Conservation (phyloP, 1,284 basidiomycete genomes). For the Rhodotorula sp. region DNA sequence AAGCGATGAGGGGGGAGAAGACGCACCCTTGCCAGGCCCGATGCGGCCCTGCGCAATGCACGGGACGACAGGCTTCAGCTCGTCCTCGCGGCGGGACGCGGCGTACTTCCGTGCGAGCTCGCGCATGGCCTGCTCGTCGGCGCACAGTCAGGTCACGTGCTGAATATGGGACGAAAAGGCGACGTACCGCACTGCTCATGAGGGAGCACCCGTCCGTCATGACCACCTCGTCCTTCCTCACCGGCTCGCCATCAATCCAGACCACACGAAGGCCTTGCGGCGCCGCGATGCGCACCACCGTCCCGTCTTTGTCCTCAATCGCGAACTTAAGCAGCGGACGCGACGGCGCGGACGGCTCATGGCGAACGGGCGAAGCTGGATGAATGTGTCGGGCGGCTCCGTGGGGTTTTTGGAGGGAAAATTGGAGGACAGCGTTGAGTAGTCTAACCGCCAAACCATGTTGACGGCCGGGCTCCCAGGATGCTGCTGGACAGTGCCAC, state of each 20-base stretch:
- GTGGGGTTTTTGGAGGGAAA: background rate
- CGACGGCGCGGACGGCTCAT: background rate
- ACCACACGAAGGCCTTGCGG: background rate
- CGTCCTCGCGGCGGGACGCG: background rate
- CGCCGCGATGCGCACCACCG: background rate
- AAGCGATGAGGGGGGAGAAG: background rate
- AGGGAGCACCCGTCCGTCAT: conserved; percentile 39
- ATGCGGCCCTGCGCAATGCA: conserved; percentile 46
- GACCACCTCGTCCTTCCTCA: conserved; percentile 12
- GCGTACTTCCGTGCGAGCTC: conserved; percentile 7
- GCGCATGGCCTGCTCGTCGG: conserved; percentile 22
- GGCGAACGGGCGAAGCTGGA: conserved; percentile 3
- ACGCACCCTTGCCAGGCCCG: conserved; percentile 46
- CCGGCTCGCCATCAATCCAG: background rate
- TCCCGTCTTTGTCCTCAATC: conserved; percentile 23
- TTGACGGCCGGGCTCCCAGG: background rate
- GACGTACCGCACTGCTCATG: background rate
- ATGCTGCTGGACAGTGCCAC: background rate
- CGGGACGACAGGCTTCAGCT: conserved; percentile 7
- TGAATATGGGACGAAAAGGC: no score
- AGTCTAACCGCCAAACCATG: conserved; percentile 36
- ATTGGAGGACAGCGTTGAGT: conserved; percentile 2
- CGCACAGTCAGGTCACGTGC: background rate
- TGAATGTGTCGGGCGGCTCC: background rate
- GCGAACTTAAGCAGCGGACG: conserved; percentile 13